Evolutionary conservation across 2,329 filamentous ascomycete species (phyloP).

Genomic region (Aspergillus sp.): DNA sequence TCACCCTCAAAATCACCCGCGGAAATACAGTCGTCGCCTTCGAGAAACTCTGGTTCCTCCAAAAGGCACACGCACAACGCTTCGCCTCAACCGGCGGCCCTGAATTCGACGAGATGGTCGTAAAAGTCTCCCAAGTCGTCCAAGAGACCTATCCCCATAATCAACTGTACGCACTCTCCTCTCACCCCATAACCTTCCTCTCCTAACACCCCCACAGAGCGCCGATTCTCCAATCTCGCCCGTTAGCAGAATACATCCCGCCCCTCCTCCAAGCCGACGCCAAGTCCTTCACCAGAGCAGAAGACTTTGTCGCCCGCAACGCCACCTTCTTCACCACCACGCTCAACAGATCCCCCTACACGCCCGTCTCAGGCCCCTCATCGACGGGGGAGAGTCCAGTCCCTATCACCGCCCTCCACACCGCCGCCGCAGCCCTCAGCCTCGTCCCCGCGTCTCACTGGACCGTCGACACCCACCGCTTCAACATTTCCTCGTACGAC

Average conservation of each 20-base stretch:
- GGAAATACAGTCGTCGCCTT: conserved; percentile 82
- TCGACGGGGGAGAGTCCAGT: conserved; percentile 18
- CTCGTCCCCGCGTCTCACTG: conserved; percentile 44
- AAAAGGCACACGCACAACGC: conserved; percentile 64
- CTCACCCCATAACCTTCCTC: background rate
- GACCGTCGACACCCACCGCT: conserved; percentile 38
- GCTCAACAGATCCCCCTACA: conserved; percentile 26
- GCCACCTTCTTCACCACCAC: conserved; percentile 56
- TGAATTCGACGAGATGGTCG: conserved; percentile 40
- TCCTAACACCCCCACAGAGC: conserved; percentile 19
- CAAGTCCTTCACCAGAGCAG: conserved; percentile 57
- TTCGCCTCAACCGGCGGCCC: conserved; percentile 48
- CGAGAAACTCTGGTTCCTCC: conserved; percentile 77
- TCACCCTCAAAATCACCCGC: conserved; percentile 84
- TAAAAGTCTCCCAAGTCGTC: conserved; percentile 29
- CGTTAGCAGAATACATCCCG: conserved; percentile 49
- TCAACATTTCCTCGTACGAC: conserved; percentile 40
- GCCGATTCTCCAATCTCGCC: conserved; percentile 30
- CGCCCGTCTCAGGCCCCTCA: conserved; percentile 15
- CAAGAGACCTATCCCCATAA: conserved; percentile 21
- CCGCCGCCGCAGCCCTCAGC: conserved; percentile 42
- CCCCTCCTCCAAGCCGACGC: conserved; percentile 54
- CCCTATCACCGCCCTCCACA: conserved; percentile 42
- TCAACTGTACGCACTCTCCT: conserved; percentile 27
- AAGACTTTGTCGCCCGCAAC: conserved; percentile 57